phyloP scores from a whole-genome alignment of 192 early-diverging fungal species.

The Cladochytrium replicatum region DNA sequence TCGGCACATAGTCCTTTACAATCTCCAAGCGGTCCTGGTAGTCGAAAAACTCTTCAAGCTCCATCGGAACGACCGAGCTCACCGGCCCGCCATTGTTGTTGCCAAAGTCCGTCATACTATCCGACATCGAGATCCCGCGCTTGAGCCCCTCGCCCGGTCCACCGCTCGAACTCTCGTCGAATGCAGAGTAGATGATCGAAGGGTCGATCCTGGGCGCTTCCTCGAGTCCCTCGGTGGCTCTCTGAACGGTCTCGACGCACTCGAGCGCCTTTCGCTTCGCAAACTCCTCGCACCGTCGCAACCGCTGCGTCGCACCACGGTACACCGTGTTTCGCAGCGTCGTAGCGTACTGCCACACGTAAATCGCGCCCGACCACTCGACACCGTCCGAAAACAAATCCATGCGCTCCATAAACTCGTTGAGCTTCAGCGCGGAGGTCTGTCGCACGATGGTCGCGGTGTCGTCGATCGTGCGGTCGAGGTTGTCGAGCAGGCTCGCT shows the following conservation, averaged over 20 bases:
- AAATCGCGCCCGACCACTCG: constrained; percentile 69
- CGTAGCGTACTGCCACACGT: constrained; percentile 80
- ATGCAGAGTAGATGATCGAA: constrained; percentile 17
- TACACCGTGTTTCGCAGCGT: constrained; percentile 50
- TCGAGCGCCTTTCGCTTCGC: constrained; percentile 21
- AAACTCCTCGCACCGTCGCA: constrained; percentile 29
- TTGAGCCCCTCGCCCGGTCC: no score
- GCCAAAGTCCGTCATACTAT: constrained; percentile 9
- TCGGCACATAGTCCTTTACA: constrained; percentile 38
- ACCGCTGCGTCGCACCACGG: constrained; percentile 24
- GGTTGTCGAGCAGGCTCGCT: constrained; percentile 51
- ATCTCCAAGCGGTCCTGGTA: constrained; percentile 39
- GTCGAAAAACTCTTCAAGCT: constrained; percentile 44
- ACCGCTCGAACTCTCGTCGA: constrained; percentile 19
- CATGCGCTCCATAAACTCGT: constrained; percentile 54
- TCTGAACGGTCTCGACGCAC: constrained; percentile 30
- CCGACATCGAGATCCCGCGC: no score
- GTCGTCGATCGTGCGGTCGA: constrained; percentile 33
- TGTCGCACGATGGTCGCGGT: constrained; percentile 20
- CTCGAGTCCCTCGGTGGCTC: constrained; percentile 23
- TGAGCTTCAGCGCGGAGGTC: constrained; percentile 18
- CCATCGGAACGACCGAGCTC: constrained; percentile 21
- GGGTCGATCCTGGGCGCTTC: constrained; percentile 23
- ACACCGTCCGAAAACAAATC: constrained; percentile 56
- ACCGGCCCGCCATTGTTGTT: neutral